Evolutionary conservation across 1,284 basidiomycete genomes (phyloP).

Genomic region (Rhodotorula sp.): DNA sequence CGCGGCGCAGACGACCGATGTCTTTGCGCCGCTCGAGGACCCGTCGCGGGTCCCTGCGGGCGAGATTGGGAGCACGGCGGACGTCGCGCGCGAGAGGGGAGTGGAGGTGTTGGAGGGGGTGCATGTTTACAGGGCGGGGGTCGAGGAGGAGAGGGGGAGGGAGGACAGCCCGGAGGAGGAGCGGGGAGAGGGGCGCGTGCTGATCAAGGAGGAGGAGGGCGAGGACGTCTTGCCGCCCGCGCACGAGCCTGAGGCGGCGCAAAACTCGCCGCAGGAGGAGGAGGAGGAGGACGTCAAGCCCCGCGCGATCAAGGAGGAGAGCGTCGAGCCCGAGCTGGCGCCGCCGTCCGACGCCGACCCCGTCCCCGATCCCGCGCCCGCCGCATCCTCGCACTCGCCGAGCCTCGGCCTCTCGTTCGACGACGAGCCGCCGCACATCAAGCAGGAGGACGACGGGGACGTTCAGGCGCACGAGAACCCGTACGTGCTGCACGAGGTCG

Average conservation of each 20-base stretch:
- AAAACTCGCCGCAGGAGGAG: background rate
- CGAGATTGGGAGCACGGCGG: slow-evolving; percentile 8
- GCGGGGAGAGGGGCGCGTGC: background rate
- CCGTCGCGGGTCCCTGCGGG: background rate
- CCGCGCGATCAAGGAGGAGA: slow-evolving; percentile 14
- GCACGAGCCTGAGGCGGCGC: background rate
- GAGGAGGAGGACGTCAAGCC: slow-evolving; percentile 1
- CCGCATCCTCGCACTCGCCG: background rate
- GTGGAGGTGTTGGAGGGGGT: background rate
- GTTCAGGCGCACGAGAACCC: background rate
- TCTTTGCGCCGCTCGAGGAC: slow-evolving; percentile 7
- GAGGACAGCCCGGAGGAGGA: slow-evolving; percentile 6
- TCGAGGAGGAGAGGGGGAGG: slow-evolving; percentile 1
- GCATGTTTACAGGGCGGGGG: slow-evolving; percentile 1
- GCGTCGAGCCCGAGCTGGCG: slow-evolving; percentile 13
- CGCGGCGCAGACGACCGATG: background rate
- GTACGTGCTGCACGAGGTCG: no score
- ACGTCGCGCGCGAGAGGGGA: background rate
- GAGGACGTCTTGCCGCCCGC: slow-evolving; percentile 4
- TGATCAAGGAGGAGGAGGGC: slow-evolving; percentile 8
- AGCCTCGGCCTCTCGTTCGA: background rate
- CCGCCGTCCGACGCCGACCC: background rate
- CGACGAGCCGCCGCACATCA: background rate
- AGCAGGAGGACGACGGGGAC: background rate
- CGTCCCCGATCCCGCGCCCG: background rate